Evolutionary conservation across 2,329 filamentous ascomycete genomes (phyloP).

Genomic region (Ophidiomyces ophidiicola): DNA sequence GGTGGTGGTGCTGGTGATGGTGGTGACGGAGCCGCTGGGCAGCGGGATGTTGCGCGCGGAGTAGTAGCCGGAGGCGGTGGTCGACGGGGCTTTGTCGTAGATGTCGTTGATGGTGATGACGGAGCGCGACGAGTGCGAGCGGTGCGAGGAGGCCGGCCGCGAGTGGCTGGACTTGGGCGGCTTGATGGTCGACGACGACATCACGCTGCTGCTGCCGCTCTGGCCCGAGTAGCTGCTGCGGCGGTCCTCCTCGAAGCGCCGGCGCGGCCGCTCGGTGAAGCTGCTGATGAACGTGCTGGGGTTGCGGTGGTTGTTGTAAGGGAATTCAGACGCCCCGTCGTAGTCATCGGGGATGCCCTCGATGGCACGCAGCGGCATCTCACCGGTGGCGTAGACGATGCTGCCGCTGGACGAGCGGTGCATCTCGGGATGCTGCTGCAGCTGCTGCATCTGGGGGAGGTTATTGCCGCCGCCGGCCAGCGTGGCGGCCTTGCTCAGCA

Average conservation of each 20-base stretch:
- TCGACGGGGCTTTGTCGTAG: conserved; percentile 11
- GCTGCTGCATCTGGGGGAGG: not conserved
- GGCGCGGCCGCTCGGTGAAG: conserved; percentile 24
- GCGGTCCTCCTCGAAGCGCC: conserved; percentile 18
- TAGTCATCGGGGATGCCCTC: conserved; percentile 26
- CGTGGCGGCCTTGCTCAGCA: conserved; percentile 13
- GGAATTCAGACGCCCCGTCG: conserved; percentile 14
- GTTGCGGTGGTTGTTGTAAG: conserved; percentile 16
- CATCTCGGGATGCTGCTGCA: not conserved
- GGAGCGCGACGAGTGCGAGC: conserved; percentile 13
- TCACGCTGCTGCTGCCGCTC: conserved; percentile 13
- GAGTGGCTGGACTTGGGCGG: conserved; percentile 12
- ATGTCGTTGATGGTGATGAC: conserved; percentile 12
- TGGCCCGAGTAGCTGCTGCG: conserved; percentile 18
- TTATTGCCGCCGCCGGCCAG: conserved; percentile 9
- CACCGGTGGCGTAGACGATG: conserved; percentile 24
- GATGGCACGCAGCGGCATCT: conserved; percentile 30
- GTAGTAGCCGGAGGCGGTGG: conserved; percentile 20
- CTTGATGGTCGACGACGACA: conserved; percentile 14
- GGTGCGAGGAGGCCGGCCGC: conserved; percentile 11
- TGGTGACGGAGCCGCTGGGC: conserved; percentile 23
- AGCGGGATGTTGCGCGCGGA: conserved; percentile 29
- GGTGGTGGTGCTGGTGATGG: conserved; percentile 17
- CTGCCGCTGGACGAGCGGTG: conserved; percentile 30
- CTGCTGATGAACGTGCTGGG: conserved; percentile 34